Percentiles rank a stretch among this genome's conserved stretches.
phyloP scores from a whole-genome alignment of 257 asterid species.

The Penstemon newberryi region DNA sequence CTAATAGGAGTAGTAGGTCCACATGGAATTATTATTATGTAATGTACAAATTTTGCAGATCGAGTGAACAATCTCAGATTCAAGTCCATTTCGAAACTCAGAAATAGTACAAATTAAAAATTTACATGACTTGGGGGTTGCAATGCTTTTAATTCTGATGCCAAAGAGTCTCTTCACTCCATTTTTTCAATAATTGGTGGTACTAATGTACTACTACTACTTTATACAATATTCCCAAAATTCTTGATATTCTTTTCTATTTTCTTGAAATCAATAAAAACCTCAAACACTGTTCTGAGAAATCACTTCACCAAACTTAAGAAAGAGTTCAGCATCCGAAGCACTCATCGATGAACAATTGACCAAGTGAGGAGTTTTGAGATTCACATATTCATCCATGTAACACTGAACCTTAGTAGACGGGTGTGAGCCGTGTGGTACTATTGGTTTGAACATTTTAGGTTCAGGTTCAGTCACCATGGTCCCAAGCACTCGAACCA shows the following conservation, averaged over 20 bases:
- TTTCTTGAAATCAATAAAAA: background rate
- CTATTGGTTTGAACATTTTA: slow-evolving; percentile 24
- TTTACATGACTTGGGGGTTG: slow-evolving; percentile 7
- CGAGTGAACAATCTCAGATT: slow-evolving; percentile 14
- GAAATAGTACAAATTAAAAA: background rate
- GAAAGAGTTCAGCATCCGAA: slow-evolving; percentile 20
- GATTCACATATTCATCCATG: slow-evolving; percentile 81
- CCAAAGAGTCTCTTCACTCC: slow-evolving; percentile 15
- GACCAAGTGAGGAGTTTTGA: slow-evolving; percentile 80
- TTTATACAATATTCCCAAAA: slow-evolving; percentile 1
- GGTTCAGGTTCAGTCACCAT: slow-evolving; percentile 42
- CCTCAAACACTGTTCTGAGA: slow-evolving; percentile 24
- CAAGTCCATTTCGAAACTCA: slow-evolving; percentile 1
- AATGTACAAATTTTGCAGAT: background rate
- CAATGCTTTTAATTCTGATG: slow-evolving; percentile 21
- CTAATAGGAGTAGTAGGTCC: slow-evolving; percentile 6
- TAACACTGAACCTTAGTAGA: slow-evolving; percentile 63
- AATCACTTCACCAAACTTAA: slow-evolving; percentile 26
- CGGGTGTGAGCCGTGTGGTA: slow-evolving; percentile 29
- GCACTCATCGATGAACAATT: slow-evolving; percentile 77
- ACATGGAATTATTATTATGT: background rate
- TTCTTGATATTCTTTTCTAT: background rate
- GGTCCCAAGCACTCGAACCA: slow-evolving; percentile 70
- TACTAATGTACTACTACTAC: background rate
- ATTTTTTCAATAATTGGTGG: slow-evolving; percentile 9